Evolutionary conservation across 371 early-diverging fungal species (phyloP).

Genomic region (Rhizopus stolonifer): DNA sequence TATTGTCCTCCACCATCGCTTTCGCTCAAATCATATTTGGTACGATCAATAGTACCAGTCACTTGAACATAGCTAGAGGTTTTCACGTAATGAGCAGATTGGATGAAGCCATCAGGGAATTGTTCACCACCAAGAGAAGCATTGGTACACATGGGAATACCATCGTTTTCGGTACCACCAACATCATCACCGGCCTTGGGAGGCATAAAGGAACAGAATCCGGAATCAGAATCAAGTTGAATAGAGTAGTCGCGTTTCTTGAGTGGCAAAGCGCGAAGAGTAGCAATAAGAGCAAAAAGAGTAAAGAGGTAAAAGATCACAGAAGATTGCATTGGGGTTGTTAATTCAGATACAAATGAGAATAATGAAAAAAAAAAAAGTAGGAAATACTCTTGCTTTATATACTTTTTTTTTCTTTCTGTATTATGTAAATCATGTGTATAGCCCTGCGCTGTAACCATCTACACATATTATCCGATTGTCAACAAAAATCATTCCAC

Average conservation of each 20-base stretch:
- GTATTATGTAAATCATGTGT: no score
- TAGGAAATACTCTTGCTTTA: background rate
- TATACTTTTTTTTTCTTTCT: background rate
- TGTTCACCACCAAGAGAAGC: slow-evolving; percentile 23
- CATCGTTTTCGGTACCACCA: slow-evolving; percentile 41
- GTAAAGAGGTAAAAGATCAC: background rate
- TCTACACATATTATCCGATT: no score
- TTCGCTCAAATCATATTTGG: slow-evolving; percentile 28
- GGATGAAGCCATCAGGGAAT: slow-evolving; percentile 42
- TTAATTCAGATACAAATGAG: no score
- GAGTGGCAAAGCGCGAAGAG: background rate
- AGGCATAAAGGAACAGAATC: slow-evolving; percentile 54
- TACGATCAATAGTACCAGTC: slow-evolving; percentile 46
- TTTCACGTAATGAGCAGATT: slow-evolving; percentile 34
- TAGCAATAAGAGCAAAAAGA: background rate
- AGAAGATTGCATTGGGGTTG: slow-evolving; percentile 1
- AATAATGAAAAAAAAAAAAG: background rate
- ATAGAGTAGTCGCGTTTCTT: slow-evolving; percentile 1
- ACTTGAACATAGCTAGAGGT: slow-evolving; percentile 46
- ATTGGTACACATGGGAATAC: slow-evolving; percentile 43
- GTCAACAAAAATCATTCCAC: background rate
- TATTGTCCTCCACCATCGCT: slow-evolving; percentile 51
- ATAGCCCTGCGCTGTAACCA: no score
- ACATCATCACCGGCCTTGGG: slow-evolving; percentile 37
- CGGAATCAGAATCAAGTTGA: slow-evolving; percentile 1